These are phyloP conservation scores for Phenoliferia sp. DNA, from an alignment of 1,284 basidiomycete species.

Conservation along the genomic window DNA sequence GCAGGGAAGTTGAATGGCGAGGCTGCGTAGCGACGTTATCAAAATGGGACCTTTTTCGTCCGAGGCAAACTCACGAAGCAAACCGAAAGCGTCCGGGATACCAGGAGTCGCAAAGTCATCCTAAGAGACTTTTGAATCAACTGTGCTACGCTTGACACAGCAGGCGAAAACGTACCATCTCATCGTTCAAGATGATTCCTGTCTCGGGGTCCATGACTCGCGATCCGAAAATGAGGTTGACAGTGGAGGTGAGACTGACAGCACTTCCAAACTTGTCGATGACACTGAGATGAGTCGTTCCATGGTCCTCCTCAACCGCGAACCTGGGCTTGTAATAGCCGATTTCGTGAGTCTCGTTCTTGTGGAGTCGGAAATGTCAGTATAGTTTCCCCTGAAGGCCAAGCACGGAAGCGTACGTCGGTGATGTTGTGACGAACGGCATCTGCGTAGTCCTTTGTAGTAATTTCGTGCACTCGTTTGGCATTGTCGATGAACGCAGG, in stretches of 20 bases:
- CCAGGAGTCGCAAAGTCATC: constrained; percentile 87
- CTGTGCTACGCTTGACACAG: neutral
- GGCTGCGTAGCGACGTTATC: constrained; percentile 7
- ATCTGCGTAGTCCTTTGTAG: constrained; percentile 65
- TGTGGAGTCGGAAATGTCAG: constrained; percentile 41
- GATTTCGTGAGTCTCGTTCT: constrained; percentile 70
- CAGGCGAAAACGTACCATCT: constrained; percentile 42
- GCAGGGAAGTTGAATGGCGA: constrained; percentile 65
- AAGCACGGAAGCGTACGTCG: constrained; percentile 54
- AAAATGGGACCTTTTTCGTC: neutral
- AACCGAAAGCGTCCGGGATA: constrained; percentile 70
- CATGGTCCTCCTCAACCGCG: constrained; percentile 71
- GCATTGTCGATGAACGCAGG: constrained; percentile 58
- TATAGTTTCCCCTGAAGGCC: neutral
- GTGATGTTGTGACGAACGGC: constrained; percentile 63
- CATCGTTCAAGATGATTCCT: constrained; percentile 84
- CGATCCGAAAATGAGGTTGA: constrained; percentile 84
- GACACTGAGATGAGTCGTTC: constrained; percentile 79
- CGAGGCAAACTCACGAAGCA: constrained; percentile 41
- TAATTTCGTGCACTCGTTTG: constrained; percentile 58
- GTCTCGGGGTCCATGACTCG: constrained; percentile 75
- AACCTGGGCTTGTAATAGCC: constrained; percentile 80
- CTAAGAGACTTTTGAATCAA: constrained; percentile 47
- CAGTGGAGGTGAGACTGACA: constrained; percentile 76
- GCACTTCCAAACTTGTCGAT: constrained; percentile 80